Base-by-base conservation (phyloP, 2,329 filamentous ascomycete genomes). In the Ophiostoma quercus region DNA sequence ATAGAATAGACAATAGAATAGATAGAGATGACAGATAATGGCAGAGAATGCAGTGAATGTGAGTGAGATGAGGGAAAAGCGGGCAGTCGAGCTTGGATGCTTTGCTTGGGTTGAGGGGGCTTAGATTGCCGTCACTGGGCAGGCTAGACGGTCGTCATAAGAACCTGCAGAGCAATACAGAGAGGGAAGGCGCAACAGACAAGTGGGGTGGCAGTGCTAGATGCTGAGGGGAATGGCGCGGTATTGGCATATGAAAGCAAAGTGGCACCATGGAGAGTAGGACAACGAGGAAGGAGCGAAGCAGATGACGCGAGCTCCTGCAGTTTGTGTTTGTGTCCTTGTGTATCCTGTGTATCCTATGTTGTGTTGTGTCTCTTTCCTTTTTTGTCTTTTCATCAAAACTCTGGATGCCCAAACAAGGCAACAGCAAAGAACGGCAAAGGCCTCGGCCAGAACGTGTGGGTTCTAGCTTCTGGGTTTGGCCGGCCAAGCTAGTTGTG, bases 141-240 rank as follows among this genome's bases (percentile, higher is more conserved):
- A 29, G 25, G 25, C 25, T 29, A 29, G 25, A 29, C 25, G 25
- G 25, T 29, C 25, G 25, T 29, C 25, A 29, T 29, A 29, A 29
- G 25, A 25, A 7, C 51, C n/a, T n/a, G 19, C 57, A 62, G 8
- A 32, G 32, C 22, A 60, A 60, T 29, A 29, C 25, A 29, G 25
- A 29, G 25, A 14, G 29, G 14, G 22, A 32, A 19, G 57, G 25
- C n/a, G 51, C 51, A 25, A 57, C n/a, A 25, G 66, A 6, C 37
- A 22, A 32, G 62, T 37, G 65, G 65, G 66, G 41, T 16, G 66
- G 66, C 22, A 29, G 57, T 29, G 41, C 41, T 57, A 57, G 29
- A 70, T 29, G 25, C 25, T 29, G 25, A 34, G 63, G 51, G n/a
- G 69, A 60, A 29, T 29, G 54, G 57, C 57, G 57, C 51, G 51